phyloP scores from a whole-genome alignment of 2,329 filamentous ascomycete genomes.

The Fusarium udum region DNA sequence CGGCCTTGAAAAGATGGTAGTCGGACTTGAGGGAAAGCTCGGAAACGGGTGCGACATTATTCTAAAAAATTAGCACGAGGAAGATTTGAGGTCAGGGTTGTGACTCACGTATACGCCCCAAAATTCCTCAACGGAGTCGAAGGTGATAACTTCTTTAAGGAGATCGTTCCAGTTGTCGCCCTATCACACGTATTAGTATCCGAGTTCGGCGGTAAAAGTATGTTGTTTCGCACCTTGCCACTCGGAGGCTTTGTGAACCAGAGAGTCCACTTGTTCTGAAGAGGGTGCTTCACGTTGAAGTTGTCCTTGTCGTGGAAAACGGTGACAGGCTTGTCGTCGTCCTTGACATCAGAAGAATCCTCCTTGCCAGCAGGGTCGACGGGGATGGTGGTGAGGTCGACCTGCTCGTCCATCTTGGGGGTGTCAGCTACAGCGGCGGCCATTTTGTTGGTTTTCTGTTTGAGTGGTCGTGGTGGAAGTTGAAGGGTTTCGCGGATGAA shows the following conservation, averaged over 20 bases:
- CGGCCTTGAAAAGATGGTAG: constrained; percentile 99
- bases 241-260: constrained; percentile 99
- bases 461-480: constrained; percentile 10
- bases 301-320: constrained; percentile 99
- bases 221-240: constrained; percentile 75
- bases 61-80: constrained; percentile 63
- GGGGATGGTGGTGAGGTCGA: constrained; percentile 74
- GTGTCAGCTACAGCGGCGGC: constrained; percentile 48
- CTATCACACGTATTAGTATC: constrained; percentile 56
- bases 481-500: constrained; percentile 24
- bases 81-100: not conserved
- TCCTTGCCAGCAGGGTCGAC: constrained; percentile 71
- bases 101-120: constrained; percentile 96
- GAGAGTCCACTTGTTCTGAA: constrained; percentile 97
- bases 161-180: constrained; percentile 99
- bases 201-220: not conserved
- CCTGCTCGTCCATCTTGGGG: constrained; percentile 61
- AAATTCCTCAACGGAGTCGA: constrained; percentile 98
- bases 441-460: constrained; percentile 45
- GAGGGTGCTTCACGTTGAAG: constrained; percentile 99
- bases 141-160: constrained; percentile 97
- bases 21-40: constrained; percentile 97
- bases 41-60: constrained; percentile 97
- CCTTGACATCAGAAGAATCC: constrained; percentile 59
- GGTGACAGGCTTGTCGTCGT: constrained; percentile 75